Evolutionary conservation across 1,284 basidiomycete species (phyloP).

Genomic region (Rhodotorula sp.): DNA sequence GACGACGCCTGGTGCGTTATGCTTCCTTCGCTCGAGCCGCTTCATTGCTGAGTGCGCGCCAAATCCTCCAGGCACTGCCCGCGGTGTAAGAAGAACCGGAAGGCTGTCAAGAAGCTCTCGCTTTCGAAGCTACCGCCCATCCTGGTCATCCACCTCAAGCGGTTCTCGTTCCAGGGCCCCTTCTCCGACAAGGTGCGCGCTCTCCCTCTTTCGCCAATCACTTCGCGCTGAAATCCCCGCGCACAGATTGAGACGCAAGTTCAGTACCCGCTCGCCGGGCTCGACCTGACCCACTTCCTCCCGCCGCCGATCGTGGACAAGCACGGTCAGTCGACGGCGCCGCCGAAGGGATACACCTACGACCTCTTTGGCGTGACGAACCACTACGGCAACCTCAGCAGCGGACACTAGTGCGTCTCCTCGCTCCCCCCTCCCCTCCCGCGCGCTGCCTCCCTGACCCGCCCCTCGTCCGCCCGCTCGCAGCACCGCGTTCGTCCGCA

Average conservation of each 20-base stretch:
- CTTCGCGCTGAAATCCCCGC: neutral
- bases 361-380: constrained; percentile 60
- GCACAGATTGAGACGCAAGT: constrained; percentile 52
- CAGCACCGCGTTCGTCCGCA: constrained; percentile 45
- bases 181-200: constrained; percentile 79
- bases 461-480: neutral
- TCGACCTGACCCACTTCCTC: constrained; percentile 91
- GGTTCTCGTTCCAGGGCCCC: constrained; percentile 87
- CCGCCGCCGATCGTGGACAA: constrained; percentile 58
- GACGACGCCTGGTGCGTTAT: constrained; percentile 86
- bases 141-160: constrained; percentile 91
- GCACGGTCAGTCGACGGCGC: constrained; percentile 7
- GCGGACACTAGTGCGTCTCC: constrained; percentile 79
- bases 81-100: constrained; percentile 79
- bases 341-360: constrained; percentile 50
- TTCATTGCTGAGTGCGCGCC: neutral
- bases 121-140: constrained; percentile 88
- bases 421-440: neutral
- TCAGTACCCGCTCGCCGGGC: constrained; percentile 71
- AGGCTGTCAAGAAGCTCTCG: constrained; percentile 81
- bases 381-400: constrained; percentile 84
- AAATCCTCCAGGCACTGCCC: constrained; percentile 75
- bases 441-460: neutral
- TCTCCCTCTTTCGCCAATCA: neutral
- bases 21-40: neutral